These are phyloP conservation scores for Colletotrichum aenigma DNA, from an alignment of 2,329 filamentous ascomycete genomes.

Conservation along the genomic window DNA sequence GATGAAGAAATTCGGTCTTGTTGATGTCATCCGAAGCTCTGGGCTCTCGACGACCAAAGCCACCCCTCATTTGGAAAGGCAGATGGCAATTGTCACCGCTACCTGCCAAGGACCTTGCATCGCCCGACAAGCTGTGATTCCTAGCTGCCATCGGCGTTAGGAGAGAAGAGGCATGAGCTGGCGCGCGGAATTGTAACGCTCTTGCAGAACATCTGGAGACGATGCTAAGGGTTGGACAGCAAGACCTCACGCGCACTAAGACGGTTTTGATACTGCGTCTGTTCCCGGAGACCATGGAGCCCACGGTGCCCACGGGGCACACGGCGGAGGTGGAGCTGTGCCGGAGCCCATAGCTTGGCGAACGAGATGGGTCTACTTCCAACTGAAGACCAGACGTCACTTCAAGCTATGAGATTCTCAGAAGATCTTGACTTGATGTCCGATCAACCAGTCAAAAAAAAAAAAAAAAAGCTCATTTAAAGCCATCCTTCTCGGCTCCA, in stretches of 20 bases:
- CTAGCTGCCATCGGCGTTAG: background rate
- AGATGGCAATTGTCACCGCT: background rate
- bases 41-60: background rate
- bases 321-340: background rate
- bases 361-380: too few relatives aligned
- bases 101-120: background rate
- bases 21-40: conserved; percentile 1
- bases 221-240: background rate
- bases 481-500: background rate
- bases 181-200: background rate
- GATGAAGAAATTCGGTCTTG: background rate
- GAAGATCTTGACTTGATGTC: background rate
- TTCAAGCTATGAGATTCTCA: background rate
- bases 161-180: background rate
- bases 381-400: background rate
- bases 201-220: background rate
- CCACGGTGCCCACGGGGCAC: background rate
- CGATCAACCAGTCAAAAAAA: background rate
- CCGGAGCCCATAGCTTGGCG: background rate
- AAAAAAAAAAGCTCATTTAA: background rate
- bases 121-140: background rate
- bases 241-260: background rate
- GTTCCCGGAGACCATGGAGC: background rate
- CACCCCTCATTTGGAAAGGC: background rate
- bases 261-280: background rate